A percentile compares a stretch with the other conserved stretches of the same genome.
Conservation (phyloP, 768 basidiomycete genomes). For the Boletus vermiculosoides region DNA sequence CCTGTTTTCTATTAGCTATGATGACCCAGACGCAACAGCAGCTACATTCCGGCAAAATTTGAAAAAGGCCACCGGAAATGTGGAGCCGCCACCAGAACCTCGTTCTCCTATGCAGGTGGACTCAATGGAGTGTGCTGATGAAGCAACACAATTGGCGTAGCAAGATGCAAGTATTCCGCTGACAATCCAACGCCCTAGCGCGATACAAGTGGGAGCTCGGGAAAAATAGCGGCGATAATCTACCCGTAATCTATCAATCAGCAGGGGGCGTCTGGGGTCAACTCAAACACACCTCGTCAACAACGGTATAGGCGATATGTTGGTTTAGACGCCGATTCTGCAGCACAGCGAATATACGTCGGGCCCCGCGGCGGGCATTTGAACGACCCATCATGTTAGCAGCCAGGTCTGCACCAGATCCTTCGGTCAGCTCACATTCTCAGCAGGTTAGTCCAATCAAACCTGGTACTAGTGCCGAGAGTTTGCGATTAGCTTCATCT, state of each 20-base stretch:
- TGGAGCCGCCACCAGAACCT: not conserved
- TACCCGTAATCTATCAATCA: slow-evolving; percentile 25
- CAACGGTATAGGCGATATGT: slow-evolving; percentile 82
- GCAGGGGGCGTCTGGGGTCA: not conserved
- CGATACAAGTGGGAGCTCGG: slow-evolving; percentile 38
- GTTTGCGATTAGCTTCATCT: slow-evolving; percentile 86
- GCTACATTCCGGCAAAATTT: slow-evolving; percentile 44
- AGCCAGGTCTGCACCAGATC: slow-evolving; percentile 64
- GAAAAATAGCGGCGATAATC: slow-evolving; percentile 62
- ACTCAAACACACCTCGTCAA: slow-evolving; percentile 72
- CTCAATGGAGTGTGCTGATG: slow-evolving; percentile 1
- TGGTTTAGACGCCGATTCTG: slow-evolving; percentile 96
- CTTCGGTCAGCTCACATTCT: not conserved
- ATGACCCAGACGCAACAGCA: slow-evolving; percentile 61
- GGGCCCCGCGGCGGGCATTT: slow-evolving; percentile 90
- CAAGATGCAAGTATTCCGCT: not conserved
- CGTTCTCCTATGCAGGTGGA: slow-evolving; percentile 20
- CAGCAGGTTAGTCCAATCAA: slow-evolving; percentile 2
- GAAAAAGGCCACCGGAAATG: slow-evolving; percentile 24
- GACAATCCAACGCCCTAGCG: not conserved
- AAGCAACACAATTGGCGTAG: not conserved
- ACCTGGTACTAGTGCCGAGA: slow-evolving; percentile 93
- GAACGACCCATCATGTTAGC: slow-evolving; percentile 98
- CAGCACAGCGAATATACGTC: slow-evolving; percentile 88
- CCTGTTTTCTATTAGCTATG: slow-evolving; percentile 44